Evolutionary conservation across 2,329 filamentous ascomycete species (phyloP).

Genomic region (Aspergillus fructus): DNA sequence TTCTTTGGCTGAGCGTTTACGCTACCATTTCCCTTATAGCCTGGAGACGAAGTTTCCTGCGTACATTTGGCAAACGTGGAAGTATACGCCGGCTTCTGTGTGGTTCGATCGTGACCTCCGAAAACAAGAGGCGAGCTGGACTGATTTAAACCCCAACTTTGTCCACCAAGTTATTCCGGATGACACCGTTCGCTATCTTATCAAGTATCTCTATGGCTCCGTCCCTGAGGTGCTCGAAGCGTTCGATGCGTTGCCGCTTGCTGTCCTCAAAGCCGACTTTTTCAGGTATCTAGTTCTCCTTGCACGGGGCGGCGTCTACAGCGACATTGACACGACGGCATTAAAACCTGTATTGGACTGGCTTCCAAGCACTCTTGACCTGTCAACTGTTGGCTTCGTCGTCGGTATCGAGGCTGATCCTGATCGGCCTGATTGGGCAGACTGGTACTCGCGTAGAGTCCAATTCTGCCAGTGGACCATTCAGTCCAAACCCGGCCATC

Average conservation of each 20-base stretch:
- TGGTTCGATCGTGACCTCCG: conserved; percentile 75
- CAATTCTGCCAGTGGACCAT: conserved; percentile 99
- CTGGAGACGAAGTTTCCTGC: conserved; percentile 85
- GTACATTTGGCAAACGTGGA: conserved; percentile 99
- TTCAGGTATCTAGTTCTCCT: conserved; percentile 74
- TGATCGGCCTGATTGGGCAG: conserved; percentile 83
- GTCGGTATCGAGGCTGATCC: conserved; percentile 96
- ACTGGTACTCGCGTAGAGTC: conserved; percentile 95
- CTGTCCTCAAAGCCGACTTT: conserved; percentile 76
- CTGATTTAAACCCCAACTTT: conserved; percentile 80
- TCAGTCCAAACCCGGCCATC: conserved; percentile 90
- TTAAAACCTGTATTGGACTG: conserved; percentile 81
- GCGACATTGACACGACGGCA: conserved; percentile 87
- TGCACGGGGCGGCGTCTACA: conserved; percentile 79
- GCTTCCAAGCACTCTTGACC: conserved; percentile 77
- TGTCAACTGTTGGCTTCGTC: conserved; percentile 77
- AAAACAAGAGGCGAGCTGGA: conserved; percentile 85
- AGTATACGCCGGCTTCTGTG: conserved; percentile 72
- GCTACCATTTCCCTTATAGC: conserved; percentile 93
- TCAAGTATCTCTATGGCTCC: conserved; percentile 82
- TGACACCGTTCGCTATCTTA: conserved; percentile 73
- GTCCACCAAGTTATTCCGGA: conserved; percentile 98
- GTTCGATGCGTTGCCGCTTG: conserved; percentile 69
- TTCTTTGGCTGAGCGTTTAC: conserved; percentile 75
- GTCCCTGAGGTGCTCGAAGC: conserved; percentile 77